These are phyloP conservation scores for Russula compacta DNA, from an alignment of 768 basidiomycete genomes.

Conservation along the genomic window DNA sequence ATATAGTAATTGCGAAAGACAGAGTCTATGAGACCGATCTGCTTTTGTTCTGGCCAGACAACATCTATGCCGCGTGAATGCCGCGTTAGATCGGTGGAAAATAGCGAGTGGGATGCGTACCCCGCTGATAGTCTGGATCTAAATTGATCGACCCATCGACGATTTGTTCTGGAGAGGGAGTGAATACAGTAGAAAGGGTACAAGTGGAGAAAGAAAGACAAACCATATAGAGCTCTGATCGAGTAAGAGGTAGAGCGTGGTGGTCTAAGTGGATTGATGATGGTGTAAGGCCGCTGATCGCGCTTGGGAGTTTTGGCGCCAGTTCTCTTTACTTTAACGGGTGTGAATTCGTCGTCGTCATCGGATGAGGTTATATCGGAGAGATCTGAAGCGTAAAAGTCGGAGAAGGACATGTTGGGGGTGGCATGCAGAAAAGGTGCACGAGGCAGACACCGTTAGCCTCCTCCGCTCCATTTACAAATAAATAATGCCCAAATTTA, in stretches of 20 bases:
- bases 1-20: constrained; percentile 73
- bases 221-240: constrained; percentile 29
- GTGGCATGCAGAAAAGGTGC: background rate
- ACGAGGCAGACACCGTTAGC: background rate
- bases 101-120: constrained; percentile 27
- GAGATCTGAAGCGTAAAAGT: constrained; percentile 24
- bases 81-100: background rate
- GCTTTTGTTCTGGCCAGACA: constrained; percentile 73
- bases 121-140: constrained; percentile 74
- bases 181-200: background rate
- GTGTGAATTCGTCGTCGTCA: constrained; percentile 21
- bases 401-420: constrained; percentile 20
- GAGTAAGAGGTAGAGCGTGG: constrained; percentile 26
- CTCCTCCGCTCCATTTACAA: background rate
- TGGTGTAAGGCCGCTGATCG: constrained; percentile 7
- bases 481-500: background rate
- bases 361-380: constrained; percentile 23
- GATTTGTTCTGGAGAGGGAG: constrained; percentile 46
- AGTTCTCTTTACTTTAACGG: background rate
- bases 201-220: background rate
- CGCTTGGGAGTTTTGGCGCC: background rate
- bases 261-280: constrained; percentile 20
- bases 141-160: constrained; percentile 54
- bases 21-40: constrained; percentile 68
- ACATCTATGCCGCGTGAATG: constrained; percentile 39